phyloP scores from a whole-genome alignment of 805 yeast species.

The Myxozyma neglecta region DNA sequence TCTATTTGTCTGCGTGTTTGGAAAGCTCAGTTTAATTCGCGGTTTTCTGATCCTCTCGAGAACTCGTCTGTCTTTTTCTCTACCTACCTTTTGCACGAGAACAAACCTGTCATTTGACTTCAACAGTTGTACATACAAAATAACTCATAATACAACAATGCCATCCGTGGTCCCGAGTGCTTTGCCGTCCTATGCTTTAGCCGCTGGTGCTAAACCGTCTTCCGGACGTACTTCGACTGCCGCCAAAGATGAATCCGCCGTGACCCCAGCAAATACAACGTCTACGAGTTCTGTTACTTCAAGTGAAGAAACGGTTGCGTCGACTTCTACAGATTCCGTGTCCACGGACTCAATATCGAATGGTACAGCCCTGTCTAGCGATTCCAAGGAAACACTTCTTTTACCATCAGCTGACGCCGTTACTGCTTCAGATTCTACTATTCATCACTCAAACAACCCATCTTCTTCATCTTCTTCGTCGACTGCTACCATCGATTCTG shows the following conservation, averaged over 20 bases:
- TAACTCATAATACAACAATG: conserved; percentile 1
- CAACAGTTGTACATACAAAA: background rate
- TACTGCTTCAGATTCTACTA: conserved; percentile 10
- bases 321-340: background rate
- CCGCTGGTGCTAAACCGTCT: conserved; percentile 34
- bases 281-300: background rate
- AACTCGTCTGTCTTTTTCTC: conserved; percentile 7
- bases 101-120: background rate
- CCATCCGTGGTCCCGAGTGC: conserved; percentile 20
- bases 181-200: conserved; percentile 29
- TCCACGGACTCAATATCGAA: conserved; percentile 6
- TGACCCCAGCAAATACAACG: background rate
- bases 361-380: background rate
- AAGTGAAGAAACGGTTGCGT: background rate
- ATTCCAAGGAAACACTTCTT: background rate
- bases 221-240: conserved; percentile 32
- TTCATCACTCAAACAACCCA: background rate
- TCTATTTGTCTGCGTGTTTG: conserved; percentile 6
- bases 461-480: conserved; percentile 16
- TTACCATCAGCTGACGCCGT: conserved; percentile 33
- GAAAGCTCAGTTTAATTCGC: conserved; percentile 10
- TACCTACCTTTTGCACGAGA: background rate
- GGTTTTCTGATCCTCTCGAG: conserved; percentile 15
- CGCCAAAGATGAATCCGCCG: conserved; percentile 18
- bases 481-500: conserved; percentile 16